Conservation (phyloP, 2,329 filamentous ascomycete species). For the Amauroascus niger region DNA sequence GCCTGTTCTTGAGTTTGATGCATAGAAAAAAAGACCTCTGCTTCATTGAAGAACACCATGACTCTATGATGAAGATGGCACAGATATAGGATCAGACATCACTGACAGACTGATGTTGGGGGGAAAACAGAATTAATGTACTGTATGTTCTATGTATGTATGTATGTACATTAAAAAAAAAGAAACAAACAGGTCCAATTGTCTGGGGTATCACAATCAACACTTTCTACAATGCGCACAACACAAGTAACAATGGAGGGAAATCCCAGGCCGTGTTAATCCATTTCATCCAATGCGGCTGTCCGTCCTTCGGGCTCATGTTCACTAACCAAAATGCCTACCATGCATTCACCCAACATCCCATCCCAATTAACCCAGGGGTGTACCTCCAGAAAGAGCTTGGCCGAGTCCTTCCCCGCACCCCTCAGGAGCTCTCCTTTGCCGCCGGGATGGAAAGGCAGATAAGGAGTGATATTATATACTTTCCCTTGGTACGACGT, state of each 20-base stretch:
- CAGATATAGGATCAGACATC: background rate
- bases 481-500: slow-evolving; percentile 80
- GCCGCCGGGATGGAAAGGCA: slow-evolving; percentile 81
- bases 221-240: background rate
- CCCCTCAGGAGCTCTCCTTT: slow-evolving; percentile 51
- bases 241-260: background rate
- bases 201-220: background rate
- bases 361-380: slow-evolving; percentile 62
- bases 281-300: slow-evolving; percentile 48
- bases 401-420: slow-evolving; percentile 57
- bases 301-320: slow-evolving; percentile 31
- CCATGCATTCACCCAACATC: slow-evolving; percentile 51
- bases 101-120: background rate
- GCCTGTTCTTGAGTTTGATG: too few relatives aligned
- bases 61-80: too few relatives aligned
- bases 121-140: background rate
- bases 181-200: background rate
- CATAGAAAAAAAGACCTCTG: too few relatives aligned
- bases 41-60: background rate
- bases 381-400: slow-evolving; percentile 55
- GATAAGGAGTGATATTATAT: slow-evolving; percentile 86
- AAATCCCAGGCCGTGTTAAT: slow-evolving; percentile 33
- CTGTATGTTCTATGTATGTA: background rate
- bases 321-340: slow-evolving; percentile 52
- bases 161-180: background rate